A percentile compares a stretch with the other conserved stretches of the same genome.
phyloP scores from a whole-genome alignment of 495 filamentous ascomycete species.

The Penicillium cinerascens region DNA sequence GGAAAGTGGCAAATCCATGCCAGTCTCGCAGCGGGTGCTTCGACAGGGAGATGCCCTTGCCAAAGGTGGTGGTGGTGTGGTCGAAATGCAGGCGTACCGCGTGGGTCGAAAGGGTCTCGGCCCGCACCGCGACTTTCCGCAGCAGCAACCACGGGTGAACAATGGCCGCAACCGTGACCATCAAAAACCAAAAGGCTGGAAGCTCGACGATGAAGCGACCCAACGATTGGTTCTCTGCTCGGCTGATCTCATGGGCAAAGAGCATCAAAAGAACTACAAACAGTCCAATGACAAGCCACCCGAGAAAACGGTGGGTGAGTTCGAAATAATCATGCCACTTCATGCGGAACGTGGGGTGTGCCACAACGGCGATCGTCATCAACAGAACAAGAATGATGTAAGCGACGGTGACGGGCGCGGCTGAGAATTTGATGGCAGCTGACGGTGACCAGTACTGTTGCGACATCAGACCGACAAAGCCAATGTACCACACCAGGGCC shows the following conservation, averaged over 20 bases:
- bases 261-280: constrained; percentile 39
- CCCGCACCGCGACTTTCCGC: constrained; percentile 51
- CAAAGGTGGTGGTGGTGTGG: constrained; percentile 47
- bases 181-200: constrained; percentile 44
- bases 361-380: constrained; percentile 40
- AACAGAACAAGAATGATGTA: constrained; percentile 42
- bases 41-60: constrained; percentile 46
- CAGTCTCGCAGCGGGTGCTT: constrained; percentile 65
- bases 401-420: constrained; percentile 31
- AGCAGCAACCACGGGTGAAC: constrained; percentile 42
- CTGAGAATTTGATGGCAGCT: constrained; percentile 21
- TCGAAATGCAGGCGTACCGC: constrained; percentile 69
- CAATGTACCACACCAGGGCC: constrained; percentile 66
- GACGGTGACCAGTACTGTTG: constrained; percentile 36
- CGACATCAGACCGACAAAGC: constrained; percentile 51
- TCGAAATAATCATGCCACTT: constrained; percentile 55
- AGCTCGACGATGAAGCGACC: constrained; percentile 35
- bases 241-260: constrained; percentile 33
- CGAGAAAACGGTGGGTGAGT: constrained; percentile 53
- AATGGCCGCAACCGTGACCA: constrained; percentile 36
- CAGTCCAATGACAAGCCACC: constrained; percentile 51
- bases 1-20: constrained; percentile 80
- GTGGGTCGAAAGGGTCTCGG: constrained; percentile 65
- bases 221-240: constrained; percentile 20
- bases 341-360: constrained; percentile 43